Evolutionary conservation across 2,329 filamentous ascomycete species (phyloP).

Genomic region (Pseudogymnoascus sp.): DNA sequence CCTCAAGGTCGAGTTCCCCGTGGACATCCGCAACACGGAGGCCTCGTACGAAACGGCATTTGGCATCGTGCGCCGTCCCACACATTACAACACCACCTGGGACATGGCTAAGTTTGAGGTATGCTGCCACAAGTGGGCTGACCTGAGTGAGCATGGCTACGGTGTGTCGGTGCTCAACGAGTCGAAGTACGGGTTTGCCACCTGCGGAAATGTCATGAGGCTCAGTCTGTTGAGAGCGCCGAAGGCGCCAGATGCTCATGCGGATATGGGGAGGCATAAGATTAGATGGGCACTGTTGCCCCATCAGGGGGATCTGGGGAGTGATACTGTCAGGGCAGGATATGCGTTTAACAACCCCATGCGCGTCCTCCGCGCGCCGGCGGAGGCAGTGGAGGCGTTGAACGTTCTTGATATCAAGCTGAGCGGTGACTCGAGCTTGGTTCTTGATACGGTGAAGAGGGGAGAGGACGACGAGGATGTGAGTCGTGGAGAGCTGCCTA

Average conservation of each 20-base stretch:
- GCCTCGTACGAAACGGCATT: constrained; percentile 94
- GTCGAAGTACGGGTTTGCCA: constrained; percentile 93
- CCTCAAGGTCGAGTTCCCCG: constrained; percentile 96
- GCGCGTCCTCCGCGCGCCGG: constrained; percentile 42
- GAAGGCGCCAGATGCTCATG: constrained; percentile 87
- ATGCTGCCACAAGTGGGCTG: constrained; percentile 90
- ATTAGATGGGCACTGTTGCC: constrained; percentile 90
- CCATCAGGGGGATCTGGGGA: constrained; percentile 64
- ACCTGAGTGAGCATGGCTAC: constrained; percentile 79
- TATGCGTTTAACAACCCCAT: constrained; percentile 88
- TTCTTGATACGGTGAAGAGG: constrained; percentile 87
- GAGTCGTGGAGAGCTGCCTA: constrained; percentile 52
- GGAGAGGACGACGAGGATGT: constrained; percentile 82
- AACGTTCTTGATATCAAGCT: constrained; percentile 54
- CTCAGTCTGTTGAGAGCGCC: constrained; percentile 78
- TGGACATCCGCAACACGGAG: constrained; percentile 83
- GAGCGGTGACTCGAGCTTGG: constrained; percentile 57
- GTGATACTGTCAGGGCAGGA: constrained; percentile 70
- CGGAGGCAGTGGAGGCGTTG: constrained; percentile 36
- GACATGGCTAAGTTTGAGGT: constrained; percentile 98
- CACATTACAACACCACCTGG: constrained; percentile 96
- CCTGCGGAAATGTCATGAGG: constrained; percentile 80
- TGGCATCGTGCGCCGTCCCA: constrained; percentile 79
- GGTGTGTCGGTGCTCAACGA: constrained; percentile 92
- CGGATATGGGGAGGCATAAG: constrained; percentile 83